Conservation (phyloP, 495 filamentous ascomycete genomes). For the Echria macrotheca region DNA sequence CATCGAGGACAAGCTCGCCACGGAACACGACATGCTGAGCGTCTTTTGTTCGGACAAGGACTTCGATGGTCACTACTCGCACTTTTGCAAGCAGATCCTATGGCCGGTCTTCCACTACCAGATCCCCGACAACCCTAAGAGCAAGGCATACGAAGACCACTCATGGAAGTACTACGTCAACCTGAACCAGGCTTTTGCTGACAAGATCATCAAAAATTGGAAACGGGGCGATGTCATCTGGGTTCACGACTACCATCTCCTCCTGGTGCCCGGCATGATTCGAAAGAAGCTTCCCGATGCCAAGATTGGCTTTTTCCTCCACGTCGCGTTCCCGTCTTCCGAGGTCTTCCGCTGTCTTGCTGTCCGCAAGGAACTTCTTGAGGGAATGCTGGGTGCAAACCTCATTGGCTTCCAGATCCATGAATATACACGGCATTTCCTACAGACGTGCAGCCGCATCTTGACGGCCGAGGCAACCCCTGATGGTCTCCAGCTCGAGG, state of each 20-base stretch:
- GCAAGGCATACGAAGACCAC: slow-evolving; percentile 94
- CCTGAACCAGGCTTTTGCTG: slow-evolving; percentile 84
- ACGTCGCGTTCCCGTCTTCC: slow-evolving; percentile 91
- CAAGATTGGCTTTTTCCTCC: slow-evolving; percentile 91
- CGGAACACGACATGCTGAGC: slow-evolving; percentile 71
- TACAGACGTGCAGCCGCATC: slow-evolving; percentile 87
- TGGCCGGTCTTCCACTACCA: slow-evolving; percentile 96
- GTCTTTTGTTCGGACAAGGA: slow-evolving; percentile 84
- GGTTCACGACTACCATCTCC: slow-evolving; percentile 91
- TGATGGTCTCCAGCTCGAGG: slow-evolving; percentile 83
- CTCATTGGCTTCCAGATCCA: slow-evolving; percentile 86
- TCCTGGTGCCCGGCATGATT: slow-evolving; percentile 88
- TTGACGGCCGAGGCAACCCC: slow-evolving; percentile 80
- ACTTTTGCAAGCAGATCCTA: slow-evolving; percentile 88
- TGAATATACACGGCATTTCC: slow-evolving; percentile 88
- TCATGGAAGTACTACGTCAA: slow-evolving; percentile 92
- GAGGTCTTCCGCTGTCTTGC: slow-evolving; percentile 90
- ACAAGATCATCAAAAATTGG: slow-evolving; percentile 83
- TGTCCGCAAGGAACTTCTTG: slow-evolving; percentile 73
- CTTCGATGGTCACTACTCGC: slow-evolving; percentile 85
- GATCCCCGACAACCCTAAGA: slow-evolving; percentile 93
- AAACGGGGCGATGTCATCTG: slow-evolving; percentile 87
- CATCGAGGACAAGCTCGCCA: slow-evolving; percentile 71
- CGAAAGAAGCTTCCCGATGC: slow-evolving; percentile 81
- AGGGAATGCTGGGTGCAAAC: slow-evolving; percentile 87